Evolutionary conservation across 2,329 filamentous ascomycete genomes (phyloP).

Genomic region (Alternaria tenuissima): DNA sequence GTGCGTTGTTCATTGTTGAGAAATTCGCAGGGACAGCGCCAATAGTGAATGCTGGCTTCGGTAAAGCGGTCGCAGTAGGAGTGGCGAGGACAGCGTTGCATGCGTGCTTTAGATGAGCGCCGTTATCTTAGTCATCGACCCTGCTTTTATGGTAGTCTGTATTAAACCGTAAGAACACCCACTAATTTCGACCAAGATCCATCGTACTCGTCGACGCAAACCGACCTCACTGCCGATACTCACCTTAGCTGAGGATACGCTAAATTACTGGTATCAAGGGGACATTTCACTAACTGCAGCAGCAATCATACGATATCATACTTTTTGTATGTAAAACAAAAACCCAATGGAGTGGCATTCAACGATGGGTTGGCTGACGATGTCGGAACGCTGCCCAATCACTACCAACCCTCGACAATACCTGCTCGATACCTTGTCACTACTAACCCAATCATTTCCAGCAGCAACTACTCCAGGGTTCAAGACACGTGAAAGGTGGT

Average conservation of each 20-base stretch:
- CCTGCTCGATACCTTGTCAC: background rate
- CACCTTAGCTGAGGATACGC: background rate
- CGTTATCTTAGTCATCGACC: background rate
- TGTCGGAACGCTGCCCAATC: background rate
- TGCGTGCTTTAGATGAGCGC: background rate
- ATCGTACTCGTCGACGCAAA: background rate
- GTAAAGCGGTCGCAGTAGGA: background rate
- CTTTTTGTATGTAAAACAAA: background rate
- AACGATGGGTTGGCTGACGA: background rate
- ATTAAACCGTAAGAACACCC: background rate
- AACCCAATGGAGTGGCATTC: background rate
- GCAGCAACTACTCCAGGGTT: conserved; percentile 2
- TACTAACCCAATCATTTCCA: background rate
- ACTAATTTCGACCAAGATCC: background rate
- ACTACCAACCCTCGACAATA: background rate
- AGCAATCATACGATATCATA: background rate
- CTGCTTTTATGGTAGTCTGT: background rate
- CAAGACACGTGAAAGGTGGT: background rate
- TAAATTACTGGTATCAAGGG: background rate
- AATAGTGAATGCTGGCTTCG: background rate
- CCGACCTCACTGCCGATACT: background rate
- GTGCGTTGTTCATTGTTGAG: background rate
- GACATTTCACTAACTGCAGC: background rate
- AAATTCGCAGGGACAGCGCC: background rate
- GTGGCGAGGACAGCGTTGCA: background rate